Percentiles rank a stretch among this genome's conserved stretches.
Evolutionary conservation across 129 eudicot genomes (phyloP).

Genomic region (Arctium minus): DNA sequence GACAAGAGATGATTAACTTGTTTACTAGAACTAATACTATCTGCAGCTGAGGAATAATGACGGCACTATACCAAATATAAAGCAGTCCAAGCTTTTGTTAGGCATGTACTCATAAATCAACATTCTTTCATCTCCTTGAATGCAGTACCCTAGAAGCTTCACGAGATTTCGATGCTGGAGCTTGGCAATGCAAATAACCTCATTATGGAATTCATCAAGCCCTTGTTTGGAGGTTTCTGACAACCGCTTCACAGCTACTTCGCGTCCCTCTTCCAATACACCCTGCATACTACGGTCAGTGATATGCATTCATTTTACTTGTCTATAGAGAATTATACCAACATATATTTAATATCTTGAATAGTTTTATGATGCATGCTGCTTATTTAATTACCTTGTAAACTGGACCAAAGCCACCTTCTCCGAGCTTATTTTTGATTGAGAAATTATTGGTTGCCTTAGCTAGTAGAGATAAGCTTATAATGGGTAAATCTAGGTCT

Average conservation of each 20-base stretch:
- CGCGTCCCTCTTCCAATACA: no score
- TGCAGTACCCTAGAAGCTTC: conserved; percentile 16
- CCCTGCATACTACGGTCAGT: no score
- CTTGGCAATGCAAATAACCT: background rate
- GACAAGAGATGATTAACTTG: background rate
- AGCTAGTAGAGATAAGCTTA: conserved; percentile 11
- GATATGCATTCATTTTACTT: no score
- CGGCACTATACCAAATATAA: conserved; percentile 13
- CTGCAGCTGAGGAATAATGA: no score
- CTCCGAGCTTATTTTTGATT: conserved; percentile 5
- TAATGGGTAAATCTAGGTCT: no score
- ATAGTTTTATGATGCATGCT: no score
- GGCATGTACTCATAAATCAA: conserved; percentile 27
- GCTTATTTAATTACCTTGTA: background rate
- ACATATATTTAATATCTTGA: no score
- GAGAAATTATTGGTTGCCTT: conserved; percentile 6
- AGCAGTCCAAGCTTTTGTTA: conserved; percentile 16
- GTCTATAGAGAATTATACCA: no score
- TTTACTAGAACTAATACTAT: background rate
- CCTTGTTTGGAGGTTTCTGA: no score
- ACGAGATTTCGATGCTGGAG: conserved; percentile 30
- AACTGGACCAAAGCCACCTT: conserved; percentile 23
- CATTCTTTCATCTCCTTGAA: conserved; percentile 17
- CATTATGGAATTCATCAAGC: no score
- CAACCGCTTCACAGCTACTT: no score